Evolutionary conservation across 164 flowering plant species (phyloP), one percentile per base, ranked within the genome.

Genomic region (Echeveria elegans): DNA sequence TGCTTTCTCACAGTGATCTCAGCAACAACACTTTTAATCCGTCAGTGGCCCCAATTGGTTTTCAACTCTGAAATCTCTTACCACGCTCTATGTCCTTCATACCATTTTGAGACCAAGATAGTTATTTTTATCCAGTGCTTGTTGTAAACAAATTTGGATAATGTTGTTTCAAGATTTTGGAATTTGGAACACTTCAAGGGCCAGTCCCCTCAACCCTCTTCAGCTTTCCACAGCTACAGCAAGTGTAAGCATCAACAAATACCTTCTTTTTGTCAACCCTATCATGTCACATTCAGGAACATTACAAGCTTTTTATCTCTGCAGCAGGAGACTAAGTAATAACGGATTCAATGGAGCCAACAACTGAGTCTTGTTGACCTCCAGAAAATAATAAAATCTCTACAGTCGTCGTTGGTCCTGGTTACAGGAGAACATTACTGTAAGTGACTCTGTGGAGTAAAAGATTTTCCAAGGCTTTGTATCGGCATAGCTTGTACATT

Each of bases 31-130:
- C 80, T 16, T 95, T 95, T 72, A 82, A 71, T 32, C 50, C 75
- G 68, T 79, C 97, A 28, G 80, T 70, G 64, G 86, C 88, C 74
- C 99, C 99, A 10, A 53, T 37, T 95, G 99, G 99, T 86, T 95
- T 76, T 82, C 96, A 58, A 87, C 83, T 36, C 65, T 87, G 75
- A 65, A 72, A 34, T 81, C 97, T 28, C 88, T 95, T 24, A 95
- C 92, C 53, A 92, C 97, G 36, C 58, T 95, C 97, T 95, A 75
- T 84, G 94, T 78, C 18, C 19, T 28, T 56, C 14, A 56, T 26
- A 8, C 32, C 32, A 11, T 56, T 26, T 6, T 56, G 32, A 26
- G 32, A 56, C 6, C 2, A 26, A 1, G 19, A 56, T 12, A 26
- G 1, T 56, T 12, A 56, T 26, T 56, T 26, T 56, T 19, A 12